Evolutionary conservation across 2,329 filamentous ascomycete genomes (phyloP).

Genomic region (Beauveria caledonica): DNA sequence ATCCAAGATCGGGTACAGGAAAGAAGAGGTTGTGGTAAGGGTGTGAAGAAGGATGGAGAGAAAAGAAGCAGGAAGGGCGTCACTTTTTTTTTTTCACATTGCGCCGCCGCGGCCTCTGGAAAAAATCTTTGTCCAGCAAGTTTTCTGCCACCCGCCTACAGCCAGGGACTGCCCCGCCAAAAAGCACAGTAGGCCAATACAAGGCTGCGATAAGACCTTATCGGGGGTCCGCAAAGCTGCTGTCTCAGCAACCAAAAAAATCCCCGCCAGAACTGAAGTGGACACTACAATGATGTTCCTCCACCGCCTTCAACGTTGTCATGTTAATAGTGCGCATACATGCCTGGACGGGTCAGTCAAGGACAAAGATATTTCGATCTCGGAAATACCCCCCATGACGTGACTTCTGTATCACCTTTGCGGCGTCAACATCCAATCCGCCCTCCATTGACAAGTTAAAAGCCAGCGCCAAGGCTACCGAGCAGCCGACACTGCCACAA

Average conservation of each 20-base stretch:
- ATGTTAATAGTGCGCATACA: too few relatives aligned
- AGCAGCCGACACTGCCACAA: too few relatives aligned
- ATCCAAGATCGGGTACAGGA: not conserved
- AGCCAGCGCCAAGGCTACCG: too few relatives aligned
- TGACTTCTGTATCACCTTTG: too few relatives aligned
- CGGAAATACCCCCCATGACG: too few relatives aligned
- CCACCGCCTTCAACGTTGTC: conserved; percentile 1
- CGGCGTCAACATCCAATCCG: too few relatives aligned
- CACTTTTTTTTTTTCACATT: conserved; percentile 8
- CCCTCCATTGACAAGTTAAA: too few relatives aligned
- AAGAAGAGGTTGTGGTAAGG: not conserved
- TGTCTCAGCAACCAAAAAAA: conserved; percentile 13
- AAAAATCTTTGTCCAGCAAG: conserved; percentile 5
- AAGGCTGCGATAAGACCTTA: conserved; percentile 4
- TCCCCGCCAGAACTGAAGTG: not conserved
- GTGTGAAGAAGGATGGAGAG: conserved; percentile 4
- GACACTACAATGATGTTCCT: not conserved
- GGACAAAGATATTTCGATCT: not conserved
- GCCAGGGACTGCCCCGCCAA: not conserved
- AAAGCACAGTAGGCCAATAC: not conserved
- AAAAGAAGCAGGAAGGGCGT: conserved; percentile 4
- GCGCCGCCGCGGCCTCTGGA: conserved; percentile 1
- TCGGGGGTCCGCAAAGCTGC: not conserved
- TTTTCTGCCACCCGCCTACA: conserved; percentile 9
- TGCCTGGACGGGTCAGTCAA: not conserved